A percentile compares a stretch with the other conserved stretches of the same genome.
These are phyloP conservation scores for Tricholoma sp. DNA, from an alignment of 768 basidiomycete genomes.

Conservation along the genomic window DNA sequence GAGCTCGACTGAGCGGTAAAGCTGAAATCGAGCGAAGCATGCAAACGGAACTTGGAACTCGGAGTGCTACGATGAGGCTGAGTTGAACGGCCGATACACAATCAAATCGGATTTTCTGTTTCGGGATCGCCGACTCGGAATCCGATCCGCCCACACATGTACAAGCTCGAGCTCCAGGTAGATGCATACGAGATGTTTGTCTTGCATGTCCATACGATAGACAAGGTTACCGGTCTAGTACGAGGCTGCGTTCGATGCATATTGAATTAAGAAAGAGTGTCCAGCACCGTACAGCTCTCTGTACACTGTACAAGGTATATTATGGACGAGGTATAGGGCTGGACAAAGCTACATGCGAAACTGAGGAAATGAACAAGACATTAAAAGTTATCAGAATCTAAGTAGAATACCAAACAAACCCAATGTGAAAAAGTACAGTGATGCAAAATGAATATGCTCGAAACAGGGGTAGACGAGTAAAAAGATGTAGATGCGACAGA, in stretches of 20 bases:
- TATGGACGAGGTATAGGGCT: background rate
- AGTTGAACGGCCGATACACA: too few species aligned
- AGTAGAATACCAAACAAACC: background rate
- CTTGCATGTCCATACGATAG: too few species aligned
- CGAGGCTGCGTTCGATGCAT: background rate
- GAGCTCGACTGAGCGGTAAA: conserved; percentile 35
- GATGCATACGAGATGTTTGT: too few species aligned
- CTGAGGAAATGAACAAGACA: background rate
- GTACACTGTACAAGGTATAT: background rate
- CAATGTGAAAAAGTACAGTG: background rate
- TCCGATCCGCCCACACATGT: too few species aligned
- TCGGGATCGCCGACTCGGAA: too few species aligned
- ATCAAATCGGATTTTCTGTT: too few species aligned
- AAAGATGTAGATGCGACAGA: conserved; percentile 2
- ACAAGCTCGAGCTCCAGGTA: too few species aligned
- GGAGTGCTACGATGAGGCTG: background rate
- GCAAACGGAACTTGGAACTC: background rate
- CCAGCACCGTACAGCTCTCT: background rate
- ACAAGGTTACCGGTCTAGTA: too few species aligned
- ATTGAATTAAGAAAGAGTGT: background rate
- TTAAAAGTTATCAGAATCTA: background rate
- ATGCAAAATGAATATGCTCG: background rate
- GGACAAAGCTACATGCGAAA: background rate
- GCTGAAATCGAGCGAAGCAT: conserved; percentile 37
- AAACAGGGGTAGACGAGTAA: background rate